Evolutionary conservation across 306 rosid species (phyloP), one percentile per base, ranked within the genome.

Genomic region (Quercus glauca): DNA sequence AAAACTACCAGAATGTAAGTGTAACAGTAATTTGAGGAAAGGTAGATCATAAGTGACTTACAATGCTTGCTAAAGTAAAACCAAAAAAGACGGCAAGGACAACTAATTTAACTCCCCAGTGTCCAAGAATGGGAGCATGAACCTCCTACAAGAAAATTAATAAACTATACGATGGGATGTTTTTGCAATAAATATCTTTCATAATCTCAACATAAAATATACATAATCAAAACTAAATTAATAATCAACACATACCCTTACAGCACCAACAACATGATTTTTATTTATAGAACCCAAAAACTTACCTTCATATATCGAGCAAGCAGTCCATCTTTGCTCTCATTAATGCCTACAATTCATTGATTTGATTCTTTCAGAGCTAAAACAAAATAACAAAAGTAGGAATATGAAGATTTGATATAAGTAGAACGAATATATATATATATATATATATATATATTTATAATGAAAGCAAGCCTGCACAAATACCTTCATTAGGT

Each of bases 41-140:
- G 53, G 72, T 53, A 55, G 79, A 82, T 69, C 67, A 79, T 57
- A 69, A 64, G 78, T 33, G 86, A 85, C 97, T 94, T 87, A 94
- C 99, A 81, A 94, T 94, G 95, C 99, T 90, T 80, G 93, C 93
- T 64, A 92, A 77, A 76, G 97, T 81, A 79, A 92, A 86, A 35
- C 91, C 99, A 73, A 67, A 83, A 90, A 94, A 94, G 72, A 91
- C 29, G 31, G 90, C 91, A 56, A 91, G 43, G 78, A 92, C 93
- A 81, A 78, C 80, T 80, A 92, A 86, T 86, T 92, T 91, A 75
- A 94, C 97, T 58, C 89, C 95, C 97, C 95, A 83, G 73, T 81
- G 85, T 73, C 93, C 99, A 84, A 94, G 99, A 80, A 94, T 35
- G 60, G 92, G 95, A 21, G 99, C 94, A 76, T 94, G 99, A 77